Conservation (phyloP, 345 rosid species). For the Citrus cavaleriei region DNA sequence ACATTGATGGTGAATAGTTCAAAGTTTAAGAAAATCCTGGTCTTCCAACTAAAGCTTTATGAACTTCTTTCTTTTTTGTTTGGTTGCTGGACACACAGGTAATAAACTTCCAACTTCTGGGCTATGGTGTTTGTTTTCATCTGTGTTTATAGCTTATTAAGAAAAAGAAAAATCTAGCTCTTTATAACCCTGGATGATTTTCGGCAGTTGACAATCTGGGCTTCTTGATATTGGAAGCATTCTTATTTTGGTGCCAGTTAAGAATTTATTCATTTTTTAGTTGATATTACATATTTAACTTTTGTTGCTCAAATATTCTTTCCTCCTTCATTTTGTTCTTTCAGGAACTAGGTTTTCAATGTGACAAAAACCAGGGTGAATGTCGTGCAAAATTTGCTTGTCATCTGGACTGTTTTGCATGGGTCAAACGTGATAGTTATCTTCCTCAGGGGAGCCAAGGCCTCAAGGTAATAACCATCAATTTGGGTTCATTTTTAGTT, state of each 20-base stretch:
- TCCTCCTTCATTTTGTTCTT: conserved; percentile 21
- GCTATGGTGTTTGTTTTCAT: background rate
- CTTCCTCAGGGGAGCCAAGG: conserved; percentile 99
- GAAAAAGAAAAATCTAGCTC: background rate
- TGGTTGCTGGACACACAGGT: background rate
- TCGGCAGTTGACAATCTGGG: background rate
- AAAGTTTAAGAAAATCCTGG: background rate
- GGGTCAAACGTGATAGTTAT: conserved; percentile 99
- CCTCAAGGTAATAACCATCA: conserved; percentile 62
- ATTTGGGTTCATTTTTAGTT: conserved; percentile 2
- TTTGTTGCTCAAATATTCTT: conserved; percentile 7
- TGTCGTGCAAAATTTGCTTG: conserved; percentile 92
- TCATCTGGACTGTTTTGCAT: conserved; percentile 98
- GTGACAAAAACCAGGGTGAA: conserved; percentile 89
- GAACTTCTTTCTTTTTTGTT: background rate
- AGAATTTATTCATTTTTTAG: background rate
- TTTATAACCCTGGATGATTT: background rate
- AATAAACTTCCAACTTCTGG: background rate
- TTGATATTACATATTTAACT: background rate
- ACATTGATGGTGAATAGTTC: background rate
- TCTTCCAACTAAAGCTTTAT: background rate
- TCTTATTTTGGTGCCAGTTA: background rate
- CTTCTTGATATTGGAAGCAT: background rate
- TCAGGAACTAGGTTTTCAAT: conserved; percentile 90
- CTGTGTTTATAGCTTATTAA: background rate